Conservation (phyloP, 352 stramenopile species). For the Pythium grandisporangium region DNA sequence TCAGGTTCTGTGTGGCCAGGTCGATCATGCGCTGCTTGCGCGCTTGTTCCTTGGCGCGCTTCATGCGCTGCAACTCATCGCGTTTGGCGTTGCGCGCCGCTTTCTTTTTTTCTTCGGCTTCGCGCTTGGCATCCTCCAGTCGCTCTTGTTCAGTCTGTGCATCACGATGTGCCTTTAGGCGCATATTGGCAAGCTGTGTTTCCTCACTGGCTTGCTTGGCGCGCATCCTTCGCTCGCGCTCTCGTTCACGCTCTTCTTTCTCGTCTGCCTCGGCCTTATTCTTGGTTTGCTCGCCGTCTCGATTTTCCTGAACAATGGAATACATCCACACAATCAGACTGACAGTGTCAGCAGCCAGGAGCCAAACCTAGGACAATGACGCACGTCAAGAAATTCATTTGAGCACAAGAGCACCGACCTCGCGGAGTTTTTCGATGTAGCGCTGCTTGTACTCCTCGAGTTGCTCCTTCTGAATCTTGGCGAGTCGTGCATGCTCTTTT, state of each 20-base stretch:
- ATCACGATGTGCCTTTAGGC: conserved; percentile 49
- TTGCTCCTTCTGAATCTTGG: conserved; percentile 56
- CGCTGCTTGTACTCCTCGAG: conserved; percentile 80
- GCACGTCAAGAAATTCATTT: background rate
- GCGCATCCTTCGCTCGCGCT: conserved; percentile 26
- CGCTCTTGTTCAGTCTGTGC: conserved; percentile 46
- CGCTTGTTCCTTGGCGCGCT: conserved; percentile 41
- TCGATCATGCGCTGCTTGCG: conserved; percentile 83
- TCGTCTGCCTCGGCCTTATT: conserved; percentile 48
- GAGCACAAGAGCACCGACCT: no score
- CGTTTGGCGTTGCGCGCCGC: conserved; percentile 50
- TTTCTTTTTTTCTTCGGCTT: conserved; percentile 66
- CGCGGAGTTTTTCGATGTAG: conserved; percentile 61
- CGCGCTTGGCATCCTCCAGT: conserved; percentile 58
- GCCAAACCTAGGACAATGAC: background rate
- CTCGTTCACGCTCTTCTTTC: conserved; percentile 42
- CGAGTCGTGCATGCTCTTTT: conserved; percentile 39
- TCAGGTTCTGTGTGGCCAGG: conserved; percentile 56
- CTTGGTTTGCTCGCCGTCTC: conserved; percentile 53
- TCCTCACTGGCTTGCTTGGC: conserved; percentile 50
- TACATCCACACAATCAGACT: background rate
- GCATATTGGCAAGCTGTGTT: conserved; percentile 53
- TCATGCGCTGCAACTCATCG: conserved; percentile 44
- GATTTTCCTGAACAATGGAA: conserved; percentile 35
- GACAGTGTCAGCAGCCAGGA: conserved; percentile 6